A percentile compares a stretch with the other conserved stretches of the same genome.
Conservation (phyloP, 139 green algal species). For the Picochlorum sp. region DNA sequence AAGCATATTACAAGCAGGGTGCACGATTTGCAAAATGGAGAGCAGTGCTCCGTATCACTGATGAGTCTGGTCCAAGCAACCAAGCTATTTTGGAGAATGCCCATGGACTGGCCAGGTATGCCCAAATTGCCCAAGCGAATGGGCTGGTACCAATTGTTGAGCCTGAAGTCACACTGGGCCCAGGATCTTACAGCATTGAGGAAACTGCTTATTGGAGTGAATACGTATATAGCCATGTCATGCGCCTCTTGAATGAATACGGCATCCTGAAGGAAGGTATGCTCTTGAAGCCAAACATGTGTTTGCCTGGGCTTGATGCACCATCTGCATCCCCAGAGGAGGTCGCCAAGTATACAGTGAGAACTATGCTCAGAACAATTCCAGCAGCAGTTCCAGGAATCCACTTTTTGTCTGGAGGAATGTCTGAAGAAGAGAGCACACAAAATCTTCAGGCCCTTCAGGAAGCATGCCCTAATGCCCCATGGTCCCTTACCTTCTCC, state of each 20-base stretch:
- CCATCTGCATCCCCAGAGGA: constrained; percentile 39
- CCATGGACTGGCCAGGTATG: constrained; percentile 87
- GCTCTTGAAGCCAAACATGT: constrained; percentile 94
- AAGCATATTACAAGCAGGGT: constrained; percentile 67
- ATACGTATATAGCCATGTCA: constrained; percentile 49
- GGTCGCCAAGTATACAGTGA: constrained; percentile 72
- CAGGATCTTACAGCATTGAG: constrained; percentile 77
- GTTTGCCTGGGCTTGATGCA: constrained; percentile 57
- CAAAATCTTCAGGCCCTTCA: constrained; percentile 73
- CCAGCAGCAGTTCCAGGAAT: constrained; percentile 47
- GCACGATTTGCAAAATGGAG: constrained; percentile 85
- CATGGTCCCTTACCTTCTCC: constrained; percentile 89
- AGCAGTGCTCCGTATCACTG: constrained; percentile 72
- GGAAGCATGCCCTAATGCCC: constrained; percentile 53
- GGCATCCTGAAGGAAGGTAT: constrained; percentile 79
- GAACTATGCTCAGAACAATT: constrained; percentile 68
- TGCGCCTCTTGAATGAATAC: constrained; percentile 85
- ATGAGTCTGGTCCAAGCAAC: constrained; percentile 44
- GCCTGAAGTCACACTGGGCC: constrained; percentile 73
- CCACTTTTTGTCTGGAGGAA: constrained; percentile 49
- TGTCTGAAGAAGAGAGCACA: constrained; percentile 77
- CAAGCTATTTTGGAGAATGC: constrained; percentile 81
- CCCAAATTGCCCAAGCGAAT: constrained; percentile 61
- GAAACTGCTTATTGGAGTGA: constrained; percentile 66
- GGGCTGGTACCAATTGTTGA: constrained; percentile 93